Evolutionary conservation across 1,284 basidiomycete genomes (phyloP).

Genomic region (Naganishia albida): DNA sequence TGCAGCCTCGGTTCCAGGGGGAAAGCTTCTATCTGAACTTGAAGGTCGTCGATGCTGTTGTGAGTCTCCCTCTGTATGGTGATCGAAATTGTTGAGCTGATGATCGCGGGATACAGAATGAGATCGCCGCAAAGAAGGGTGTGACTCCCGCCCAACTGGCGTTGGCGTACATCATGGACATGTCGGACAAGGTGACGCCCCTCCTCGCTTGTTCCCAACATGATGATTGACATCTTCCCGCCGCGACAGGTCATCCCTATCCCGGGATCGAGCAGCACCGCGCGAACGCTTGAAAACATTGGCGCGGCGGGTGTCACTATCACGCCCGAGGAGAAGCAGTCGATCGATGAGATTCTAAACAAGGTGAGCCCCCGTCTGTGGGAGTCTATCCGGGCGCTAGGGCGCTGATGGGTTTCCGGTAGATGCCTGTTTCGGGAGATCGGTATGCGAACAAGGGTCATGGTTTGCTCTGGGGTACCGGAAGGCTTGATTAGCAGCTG

Average conservation of each 20-base stretch:
- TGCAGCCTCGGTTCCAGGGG: conserved; percentile 49
- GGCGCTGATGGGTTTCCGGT: neutral
- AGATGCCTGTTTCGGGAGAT: conserved; percentile 27
- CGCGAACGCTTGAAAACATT: conserved; percentile 58
- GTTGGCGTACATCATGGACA: conserved; percentile 63
- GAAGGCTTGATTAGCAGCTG: conserved; percentile 4
- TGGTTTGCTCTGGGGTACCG: conserved; percentile 30
- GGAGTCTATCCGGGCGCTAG: too few species aligned
- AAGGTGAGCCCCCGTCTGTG: conserved; percentile 13
- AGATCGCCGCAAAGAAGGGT: conserved; percentile 59
- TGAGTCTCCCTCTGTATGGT: conserved; percentile 4
- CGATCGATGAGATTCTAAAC: conserved; percentile 54
- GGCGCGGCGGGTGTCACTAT: conserved; percentile 56
- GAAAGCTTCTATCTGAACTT: conserved; percentile 62
- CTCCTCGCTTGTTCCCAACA: too few species aligned
- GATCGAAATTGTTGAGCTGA: neutral
- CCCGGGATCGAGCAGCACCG: conserved; percentile 59
- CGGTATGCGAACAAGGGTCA: conserved; percentile 31
- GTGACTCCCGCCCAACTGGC: conserved; percentile 63
- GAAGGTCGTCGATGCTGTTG: conserved; percentile 58
- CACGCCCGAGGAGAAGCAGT: conserved; percentile 49
- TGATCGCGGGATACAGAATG: conserved; percentile 45
- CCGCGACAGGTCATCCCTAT: conserved; percentile 58
- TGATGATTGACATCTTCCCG: neutral
- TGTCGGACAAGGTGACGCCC: conserved; percentile 54